Evolutionary conservation across 768 basidiomycete genomes (phyloP).

Genomic region (Rickenella mellea): DNA sequence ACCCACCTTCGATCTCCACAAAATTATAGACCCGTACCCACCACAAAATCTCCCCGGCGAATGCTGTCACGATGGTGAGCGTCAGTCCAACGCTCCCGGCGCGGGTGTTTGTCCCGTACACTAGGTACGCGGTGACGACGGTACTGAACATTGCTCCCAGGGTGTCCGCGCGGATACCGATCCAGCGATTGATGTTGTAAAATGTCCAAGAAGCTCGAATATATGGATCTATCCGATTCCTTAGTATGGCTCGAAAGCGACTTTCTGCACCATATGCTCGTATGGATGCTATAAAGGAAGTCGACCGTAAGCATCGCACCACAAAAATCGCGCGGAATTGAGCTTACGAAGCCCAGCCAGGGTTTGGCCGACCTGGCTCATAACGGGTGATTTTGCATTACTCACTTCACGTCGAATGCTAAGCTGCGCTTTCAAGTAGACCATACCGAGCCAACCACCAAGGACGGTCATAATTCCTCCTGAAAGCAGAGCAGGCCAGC

Average conservation of each 20-base stretch:
- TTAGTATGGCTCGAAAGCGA: constrained; percentile 15
- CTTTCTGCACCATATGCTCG: constrained; percentile 27
- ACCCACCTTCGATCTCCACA: constrained; percentile 8
- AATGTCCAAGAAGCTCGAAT: constrained; percentile 11
- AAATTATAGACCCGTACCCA: constrained; percentile 12
- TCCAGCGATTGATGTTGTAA: constrained; percentile 18
- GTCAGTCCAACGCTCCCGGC: constrained; percentile 8
- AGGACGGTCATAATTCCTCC: constrained; percentile 12
- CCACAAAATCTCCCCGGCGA: constrained; percentile 6
- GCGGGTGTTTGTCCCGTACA: not conserved
- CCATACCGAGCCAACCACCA: constrained; percentile 20
- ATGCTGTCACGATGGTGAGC: constrained; percentile 5
- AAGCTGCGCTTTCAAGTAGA: constrained; percentile 28
- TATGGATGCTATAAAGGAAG: constrained; percentile 18
- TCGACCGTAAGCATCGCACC: not conserved
- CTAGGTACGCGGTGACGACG: constrained; percentile 3
- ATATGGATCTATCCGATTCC: constrained; percentile 23
- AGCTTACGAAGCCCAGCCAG: constrained; percentile 5
- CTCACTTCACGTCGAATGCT: constrained; percentile 26
- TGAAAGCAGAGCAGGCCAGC: not conserved
- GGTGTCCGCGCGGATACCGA: constrained; percentile 25
- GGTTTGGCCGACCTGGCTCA: constrained; percentile 5
- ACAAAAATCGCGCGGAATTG: not conserved
- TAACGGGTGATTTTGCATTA: constrained; percentile 23
- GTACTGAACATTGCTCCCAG: constrained; percentile 29